Evolutionary conservation across 768 basidiomycete genomes (phyloP), one percentile per base, ranked within the genome.

Genomic region (Rubroboletus satanas): DNA sequence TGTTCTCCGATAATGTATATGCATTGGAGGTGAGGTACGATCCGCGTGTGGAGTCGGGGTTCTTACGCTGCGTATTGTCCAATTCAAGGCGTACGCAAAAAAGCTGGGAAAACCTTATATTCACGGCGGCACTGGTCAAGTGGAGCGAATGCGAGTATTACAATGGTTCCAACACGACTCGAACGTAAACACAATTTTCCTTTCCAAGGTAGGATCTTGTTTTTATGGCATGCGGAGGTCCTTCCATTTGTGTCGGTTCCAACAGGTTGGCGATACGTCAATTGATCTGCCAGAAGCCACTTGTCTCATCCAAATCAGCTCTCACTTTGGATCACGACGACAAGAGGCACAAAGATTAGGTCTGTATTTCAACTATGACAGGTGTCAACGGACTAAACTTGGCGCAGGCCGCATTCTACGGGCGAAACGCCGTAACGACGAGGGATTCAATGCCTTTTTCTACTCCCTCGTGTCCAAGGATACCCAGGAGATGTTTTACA

Each of bases 401-500:
- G 44, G 38, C 39, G 26, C 57, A 92, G 94, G 94, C 14, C 93
- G 97, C 44, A 99, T 99, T 64, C 75, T 99, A 43, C 88, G 97
- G 44, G 97, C 97, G 9, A 99, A 99, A 72, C 83, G 97, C 55
- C 81, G 97, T 59, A 99, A 99, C 66, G 97, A 99, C 65, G 97
- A 98, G 73, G 97, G 97, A 1, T 99, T 99, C 77, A 99, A 99
- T 60, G 97, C 97, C 23, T 99, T 98, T 76, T 99, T 99, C 75
- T 99, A 99, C 71, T 98, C 97, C 32, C 84, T 99, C 7, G 97
- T 99, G 33, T 98, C 95, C 26, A 97, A 97, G 72, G 96, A 98
- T 74, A 99, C 96, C 5, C 93, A 97, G 66, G 97, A 98, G 74
- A 98, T 98, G 93, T 99, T 87, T 73, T 99, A 98, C 79, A 95